A percentile compares a stretch with the other conserved stretches of the same genome.
Evolutionary conservation across 768 basidiomycete genomes (phyloP).

Genomic region (Tricholoma sp.): DNA sequence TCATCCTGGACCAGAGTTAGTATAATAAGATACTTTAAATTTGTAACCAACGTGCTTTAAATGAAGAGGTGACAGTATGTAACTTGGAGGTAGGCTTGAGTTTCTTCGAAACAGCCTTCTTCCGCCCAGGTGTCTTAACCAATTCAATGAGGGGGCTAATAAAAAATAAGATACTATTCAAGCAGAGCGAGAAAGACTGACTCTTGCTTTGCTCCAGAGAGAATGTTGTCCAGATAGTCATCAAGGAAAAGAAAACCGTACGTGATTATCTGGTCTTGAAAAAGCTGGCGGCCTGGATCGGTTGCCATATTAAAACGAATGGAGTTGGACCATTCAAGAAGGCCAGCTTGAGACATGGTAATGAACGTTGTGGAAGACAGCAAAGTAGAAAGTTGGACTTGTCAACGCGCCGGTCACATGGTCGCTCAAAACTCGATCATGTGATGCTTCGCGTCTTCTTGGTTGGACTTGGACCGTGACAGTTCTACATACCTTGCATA

Average conservation of each 20-base stretch:
- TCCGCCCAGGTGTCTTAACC: constrained; percentile 79
- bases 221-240: constrained; percentile 70
- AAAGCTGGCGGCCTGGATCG: constrained; percentile 64
- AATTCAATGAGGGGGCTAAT: constrained; percentile 69
- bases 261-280: constrained; percentile 68
- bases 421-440: constrained; percentile 14
- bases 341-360: constrained; percentile 35
- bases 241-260: constrained; percentile 79
- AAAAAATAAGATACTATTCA: neutral
- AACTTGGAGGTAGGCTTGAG: constrained; percentile 46
- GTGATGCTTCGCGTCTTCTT: constrained; percentile 26
- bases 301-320: constrained; percentile 65
- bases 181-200: constrained; percentile 25
- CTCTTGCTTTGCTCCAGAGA: constrained; percentile 64
- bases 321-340: constrained; percentile 63
- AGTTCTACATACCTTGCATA: no score
- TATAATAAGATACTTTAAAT: neutral
- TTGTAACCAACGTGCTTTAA: constrained; percentile 35
- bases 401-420: neutral
- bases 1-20: constrained; percentile 26
- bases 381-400: neutral
- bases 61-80: constrained; percentile 33
- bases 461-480: no score
- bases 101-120: constrained; percentile 49
- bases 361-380: neutral